A percentile compares a stretch with the other conserved stretches of the same genome.
phyloP scores from a whole-genome alignment of 192 early-diverging fungal species.

The Dissophora ornata region DNA sequence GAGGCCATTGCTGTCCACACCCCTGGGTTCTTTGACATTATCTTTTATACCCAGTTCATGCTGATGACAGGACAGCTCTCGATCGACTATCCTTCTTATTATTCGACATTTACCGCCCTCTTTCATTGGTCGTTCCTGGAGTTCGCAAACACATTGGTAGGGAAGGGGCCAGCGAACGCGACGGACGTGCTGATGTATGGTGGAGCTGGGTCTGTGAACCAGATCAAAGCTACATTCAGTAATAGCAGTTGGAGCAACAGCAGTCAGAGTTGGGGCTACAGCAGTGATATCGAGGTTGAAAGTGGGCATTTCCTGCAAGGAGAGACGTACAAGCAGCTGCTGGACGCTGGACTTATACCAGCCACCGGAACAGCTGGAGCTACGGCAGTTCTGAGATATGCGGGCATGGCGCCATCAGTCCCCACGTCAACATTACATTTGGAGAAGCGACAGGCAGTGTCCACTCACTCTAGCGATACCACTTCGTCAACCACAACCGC shows the following conservation, averaged over 20 bases:
- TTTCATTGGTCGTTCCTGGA: constrained; percentile 60
- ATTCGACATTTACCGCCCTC: constrained; percentile 57
- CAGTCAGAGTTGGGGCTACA: constrained; percentile 15
- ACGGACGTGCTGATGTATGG: constrained; percentile 36
- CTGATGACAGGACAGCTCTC: constrained; percentile 58
- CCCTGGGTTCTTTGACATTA: constrained; percentile 63
- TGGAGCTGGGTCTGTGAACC: constrained; percentile 46
- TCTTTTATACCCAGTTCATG: constrained; percentile 64
- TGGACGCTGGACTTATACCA: background rate
- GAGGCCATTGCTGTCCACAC: constrained; percentile 56
- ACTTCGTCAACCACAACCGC: background rate
- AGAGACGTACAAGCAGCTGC: background rate
- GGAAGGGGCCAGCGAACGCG: constrained; percentile 39
- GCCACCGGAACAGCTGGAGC: background rate
- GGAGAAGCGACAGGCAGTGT: constrained; percentile 2
- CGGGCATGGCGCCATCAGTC: background rate
- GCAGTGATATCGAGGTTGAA: background rate
- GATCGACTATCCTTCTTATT: constrained; percentile 61
- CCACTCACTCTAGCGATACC: constrained; percentile 12
- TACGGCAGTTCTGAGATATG: background rate
- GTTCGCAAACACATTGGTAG: constrained; percentile 33
- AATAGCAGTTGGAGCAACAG: constrained; percentile 14
- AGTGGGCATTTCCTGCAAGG: background rate
- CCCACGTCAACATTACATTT: background rate
- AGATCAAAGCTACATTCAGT: background rate